Conservation (phyloP, 2,329 filamentous ascomycete species). For the Sclerotinia subarctica region DNA sequence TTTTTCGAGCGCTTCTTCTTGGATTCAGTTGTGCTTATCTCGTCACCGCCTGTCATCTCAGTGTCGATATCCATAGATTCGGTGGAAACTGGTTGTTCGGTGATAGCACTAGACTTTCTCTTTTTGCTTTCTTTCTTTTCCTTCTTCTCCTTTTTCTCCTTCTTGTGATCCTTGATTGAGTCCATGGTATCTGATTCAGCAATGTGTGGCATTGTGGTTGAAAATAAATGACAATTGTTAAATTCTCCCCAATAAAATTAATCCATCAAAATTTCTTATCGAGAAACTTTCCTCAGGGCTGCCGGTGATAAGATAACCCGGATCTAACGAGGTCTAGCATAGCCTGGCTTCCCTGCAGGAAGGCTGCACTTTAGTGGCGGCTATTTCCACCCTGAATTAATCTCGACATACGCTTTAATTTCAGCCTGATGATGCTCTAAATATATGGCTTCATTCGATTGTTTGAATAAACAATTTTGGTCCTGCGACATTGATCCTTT, state of each 20-base stretch:
- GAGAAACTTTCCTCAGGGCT: conserved; percentile 15
- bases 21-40: conserved; percentile 5
- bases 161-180: neutral
- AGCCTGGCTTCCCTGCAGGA: neutral
- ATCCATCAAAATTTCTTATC: conserved; percentile 22
- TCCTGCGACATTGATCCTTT: conserved; percentile 3
- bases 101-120: conserved; percentile 25
- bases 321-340: conserved; percentile 12
- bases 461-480: conserved; percentile 2
- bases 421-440: conserved; percentile 16
- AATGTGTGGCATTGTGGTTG: conserved; percentile 14
- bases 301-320: conserved; percentile 18
- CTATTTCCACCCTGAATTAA: conserved; percentile 14
- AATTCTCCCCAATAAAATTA: neutral
- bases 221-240: neutral
- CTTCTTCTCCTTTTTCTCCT: conserved; percentile 14
- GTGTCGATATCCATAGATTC: conserved; percentile 13
- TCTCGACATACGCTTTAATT: neutral
- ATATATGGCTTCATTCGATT: conserved; percentile 3
- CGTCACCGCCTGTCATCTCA: conserved; percentile 1
- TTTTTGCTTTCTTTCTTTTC: conserved; percentile 24
- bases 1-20: conserved; percentile 26
- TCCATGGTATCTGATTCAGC: conserved; percentile 12
- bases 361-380: conserved; percentile 5
- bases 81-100: conserved; percentile 7